Conservation (phyloP, 148 eudicot genomes). For the Heliamphora exappendiculata region DNA sequence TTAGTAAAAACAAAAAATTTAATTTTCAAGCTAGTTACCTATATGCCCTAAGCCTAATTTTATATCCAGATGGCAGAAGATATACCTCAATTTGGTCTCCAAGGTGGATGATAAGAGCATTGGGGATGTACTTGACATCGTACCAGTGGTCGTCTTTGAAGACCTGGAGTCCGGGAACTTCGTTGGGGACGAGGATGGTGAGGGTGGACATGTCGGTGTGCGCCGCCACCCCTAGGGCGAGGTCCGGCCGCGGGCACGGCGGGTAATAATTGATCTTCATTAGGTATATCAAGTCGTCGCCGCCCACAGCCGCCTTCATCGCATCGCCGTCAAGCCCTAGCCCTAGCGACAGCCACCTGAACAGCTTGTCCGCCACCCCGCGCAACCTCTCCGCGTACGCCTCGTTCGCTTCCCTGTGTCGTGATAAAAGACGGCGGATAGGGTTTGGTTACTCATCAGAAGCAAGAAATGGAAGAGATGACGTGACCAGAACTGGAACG, state of each 20-base stretch:
- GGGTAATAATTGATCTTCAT: constrained; percentile 79
- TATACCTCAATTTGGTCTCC: constrained; percentile 90
- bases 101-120: constrained; percentile 72
- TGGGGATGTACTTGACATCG: constrained; percentile 67
- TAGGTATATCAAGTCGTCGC: constrained; percentile 47
- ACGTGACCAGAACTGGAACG: too few species aligned
- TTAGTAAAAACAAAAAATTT: too few species aligned
- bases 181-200: constrained; percentile 70
- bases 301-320: constrained; percentile 36
- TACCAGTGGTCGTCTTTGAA: constrained; percentile 55
- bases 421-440: neutral
- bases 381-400: constrained; percentile 36
- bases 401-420: constrained; percentile 57
- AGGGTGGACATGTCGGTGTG: constrained; percentile 57
- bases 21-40: too few species aligned
- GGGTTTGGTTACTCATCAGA: too few species aligned
- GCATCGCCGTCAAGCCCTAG: constrained; percentile 43
- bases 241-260: constrained; percentile 75
- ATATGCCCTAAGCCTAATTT: too few species aligned
- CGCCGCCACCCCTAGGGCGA: constrained; percentile 61
- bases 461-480: too few species aligned
- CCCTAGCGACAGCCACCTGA: constrained; percentile 46
- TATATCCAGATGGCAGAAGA: too few species aligned
- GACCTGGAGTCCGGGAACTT: constrained; percentile 73
- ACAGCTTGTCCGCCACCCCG: constrained; percentile 41